phyloP scores from a whole-genome alignment of 2,329 filamentous ascomycete species.

The Ceratocystis diversiconidia region DNA sequence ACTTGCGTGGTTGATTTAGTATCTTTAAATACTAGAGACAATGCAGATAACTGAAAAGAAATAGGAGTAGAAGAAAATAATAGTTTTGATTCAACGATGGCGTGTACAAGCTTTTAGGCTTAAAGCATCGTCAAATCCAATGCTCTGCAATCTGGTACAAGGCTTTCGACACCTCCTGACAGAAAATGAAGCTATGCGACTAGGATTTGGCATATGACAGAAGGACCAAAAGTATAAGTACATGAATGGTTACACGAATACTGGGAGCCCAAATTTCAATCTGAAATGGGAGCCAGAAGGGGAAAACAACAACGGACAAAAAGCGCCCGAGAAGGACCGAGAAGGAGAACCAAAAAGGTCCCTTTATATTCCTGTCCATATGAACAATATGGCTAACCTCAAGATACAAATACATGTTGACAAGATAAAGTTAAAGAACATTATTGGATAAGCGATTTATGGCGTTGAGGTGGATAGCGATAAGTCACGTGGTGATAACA shows the following conservation, averaged over 20 bases:
- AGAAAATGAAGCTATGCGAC: constrained; percentile 1
- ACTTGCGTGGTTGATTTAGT: background rate
- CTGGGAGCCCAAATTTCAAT: too few species aligned
- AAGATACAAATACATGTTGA: too few species aligned
- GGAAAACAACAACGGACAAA: too few species aligned
- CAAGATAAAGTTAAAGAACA: background rate
- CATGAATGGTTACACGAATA: background rate
- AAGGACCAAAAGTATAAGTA: background rate
- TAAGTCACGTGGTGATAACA: constrained; percentile 19
- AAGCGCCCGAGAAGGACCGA: too few species aligned
- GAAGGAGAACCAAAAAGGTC: too few species aligned
- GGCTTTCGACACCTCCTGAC: constrained; percentile 1
- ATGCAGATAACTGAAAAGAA: too few species aligned
- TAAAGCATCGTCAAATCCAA: background rate
- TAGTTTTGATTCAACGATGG: background rate
- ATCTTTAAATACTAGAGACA: background rate
- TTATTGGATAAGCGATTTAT: background rate
- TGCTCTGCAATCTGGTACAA: background rate
- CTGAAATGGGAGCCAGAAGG: too few species aligned
- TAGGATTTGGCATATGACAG: constrained; percentile 2
- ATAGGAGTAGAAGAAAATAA: background rate
- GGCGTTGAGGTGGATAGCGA: background rate
- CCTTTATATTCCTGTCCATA: too few species aligned
- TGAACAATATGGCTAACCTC: too few species aligned
- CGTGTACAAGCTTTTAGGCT: background rate